Evolutionary conservation across 1,284 basidiomycete genomes (phyloP).

Genomic region (Pascua sp.): DNA sequence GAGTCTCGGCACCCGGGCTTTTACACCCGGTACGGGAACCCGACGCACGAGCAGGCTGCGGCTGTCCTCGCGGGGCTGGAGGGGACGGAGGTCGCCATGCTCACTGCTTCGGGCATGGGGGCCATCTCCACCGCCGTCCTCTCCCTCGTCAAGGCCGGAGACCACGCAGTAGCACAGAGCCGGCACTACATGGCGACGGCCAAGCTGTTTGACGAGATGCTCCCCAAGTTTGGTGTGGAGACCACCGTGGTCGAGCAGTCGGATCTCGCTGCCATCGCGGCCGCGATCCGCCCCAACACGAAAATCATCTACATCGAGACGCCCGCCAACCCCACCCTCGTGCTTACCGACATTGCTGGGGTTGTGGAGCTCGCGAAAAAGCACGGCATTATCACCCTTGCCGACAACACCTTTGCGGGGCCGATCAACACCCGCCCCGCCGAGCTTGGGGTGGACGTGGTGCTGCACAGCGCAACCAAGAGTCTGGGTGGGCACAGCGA

Average conservation of each 20-base stretch:
- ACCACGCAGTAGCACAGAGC: slow-evolving; percentile 13
- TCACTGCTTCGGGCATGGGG: slow-evolving; percentile 13
- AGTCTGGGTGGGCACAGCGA: slow-evolving; percentile 13
- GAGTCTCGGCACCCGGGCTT: slow-evolving; percentile 7
- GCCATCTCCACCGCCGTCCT: slow-evolving; percentile 13
- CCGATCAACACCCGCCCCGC: slow-evolving; percentile 12
- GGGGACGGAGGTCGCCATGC: slow-evolving; percentile 13
- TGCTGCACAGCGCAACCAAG: slow-evolving; percentile 16
- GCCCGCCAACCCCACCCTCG: slow-evolving; percentile 16
- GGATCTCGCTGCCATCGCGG: slow-evolving; percentile 9
- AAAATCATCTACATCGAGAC: slow-evolving; percentile 15
- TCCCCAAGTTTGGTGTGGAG: slow-evolving; percentile 9
- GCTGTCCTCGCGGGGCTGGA: slow-evolving; percentile 11
- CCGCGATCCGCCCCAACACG: slow-evolving; percentile 6
- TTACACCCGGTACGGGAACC: slow-evolving; percentile 18
- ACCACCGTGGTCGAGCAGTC: slow-evolving; percentile 7
- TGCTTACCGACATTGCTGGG: slow-evolving; percentile 8
- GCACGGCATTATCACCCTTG: slow-evolving; percentile 8
- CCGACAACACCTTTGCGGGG: slow-evolving; percentile 12
- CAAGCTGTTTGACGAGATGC: slow-evolving; percentile 14
- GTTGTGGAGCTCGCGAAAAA: slow-evolving; percentile 4
- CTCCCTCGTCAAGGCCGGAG: slow-evolving; percentile 5
- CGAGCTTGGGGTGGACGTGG: slow-evolving; percentile 9
- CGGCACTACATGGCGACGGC: slow-evolving; percentile 16
- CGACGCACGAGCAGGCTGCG: slow-evolving; percentile 14